These are phyloP conservation scores for Bathelium albidoporum DNA, from an alignment of 495 filamentous ascomycete species.

Conservation along the genomic window DNA sequence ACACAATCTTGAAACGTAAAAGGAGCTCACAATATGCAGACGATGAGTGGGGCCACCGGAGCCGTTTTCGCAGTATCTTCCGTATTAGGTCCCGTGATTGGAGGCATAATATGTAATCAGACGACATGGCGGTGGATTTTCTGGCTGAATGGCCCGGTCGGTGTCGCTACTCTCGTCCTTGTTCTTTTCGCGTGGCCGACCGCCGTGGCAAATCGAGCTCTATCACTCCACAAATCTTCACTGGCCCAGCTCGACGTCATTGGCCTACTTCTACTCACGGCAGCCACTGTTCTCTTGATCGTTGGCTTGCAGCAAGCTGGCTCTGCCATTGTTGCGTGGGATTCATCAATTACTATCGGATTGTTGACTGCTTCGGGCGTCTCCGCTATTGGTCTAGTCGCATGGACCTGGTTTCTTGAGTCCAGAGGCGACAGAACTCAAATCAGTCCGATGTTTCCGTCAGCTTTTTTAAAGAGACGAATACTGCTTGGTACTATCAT, in stretches of 20 bases:
- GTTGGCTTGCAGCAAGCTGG: constrained; percentile 9
- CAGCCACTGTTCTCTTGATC: constrained; percentile 9
- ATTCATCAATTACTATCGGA: constrained; percentile 7
- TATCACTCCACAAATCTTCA: neutral
- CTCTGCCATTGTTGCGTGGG: constrained; percentile 7
- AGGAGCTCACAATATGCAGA: neutral
- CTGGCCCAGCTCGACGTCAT: constrained; percentile 5
- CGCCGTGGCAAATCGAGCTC: neutral
- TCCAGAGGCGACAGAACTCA: constrained; percentile 2
- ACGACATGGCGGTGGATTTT: constrained; percentile 12
- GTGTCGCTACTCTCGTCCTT: neutral
- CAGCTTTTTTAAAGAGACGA: neutral
- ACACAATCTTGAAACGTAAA: neutral
- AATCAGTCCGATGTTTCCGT: constrained; percentile 1
- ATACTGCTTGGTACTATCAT: constrained; percentile 4
- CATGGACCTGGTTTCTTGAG: constrained; percentile 3
- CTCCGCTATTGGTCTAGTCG: neutral
- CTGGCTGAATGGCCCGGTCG: constrained; percentile 8
- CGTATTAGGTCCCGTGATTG: constrained; percentile 9
- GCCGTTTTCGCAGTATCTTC: constrained; percentile 6
- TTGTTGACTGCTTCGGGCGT: constrained; percentile 7
- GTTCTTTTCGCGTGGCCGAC: constrained; percentile 9
- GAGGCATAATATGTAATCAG: constrained; percentile 6
- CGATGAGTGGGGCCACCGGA: constrained; percentile 5
- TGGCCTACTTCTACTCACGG: constrained; percentile 5